Conservation (phyloP, 1,284 basidiomycete genomes). For the Rhodotorula mucilaginosa region DNA sequence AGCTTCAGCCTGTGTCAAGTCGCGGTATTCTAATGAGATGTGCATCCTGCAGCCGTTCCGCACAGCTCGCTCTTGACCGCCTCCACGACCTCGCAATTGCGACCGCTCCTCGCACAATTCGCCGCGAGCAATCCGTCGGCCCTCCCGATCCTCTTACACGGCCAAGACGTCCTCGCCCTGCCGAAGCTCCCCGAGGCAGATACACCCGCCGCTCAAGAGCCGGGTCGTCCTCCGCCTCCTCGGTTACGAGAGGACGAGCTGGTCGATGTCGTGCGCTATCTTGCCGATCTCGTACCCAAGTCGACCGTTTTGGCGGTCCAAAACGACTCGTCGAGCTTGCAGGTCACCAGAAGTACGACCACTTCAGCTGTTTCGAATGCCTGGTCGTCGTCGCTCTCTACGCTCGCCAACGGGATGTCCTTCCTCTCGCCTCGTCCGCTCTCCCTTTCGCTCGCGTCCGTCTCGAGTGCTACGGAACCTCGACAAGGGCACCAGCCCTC, state of each 20-base stretch:
- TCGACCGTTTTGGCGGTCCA: background rate
- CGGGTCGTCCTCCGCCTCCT: slow-evolving; percentile 1
- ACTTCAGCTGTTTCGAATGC: background rate
- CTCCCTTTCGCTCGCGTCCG: background rate
- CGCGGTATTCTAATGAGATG: rapidly evolving
- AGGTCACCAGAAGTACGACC: background rate
- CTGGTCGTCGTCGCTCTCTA: slow-evolving; percentile 1
- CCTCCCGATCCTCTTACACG: slow-evolving; percentile 28
- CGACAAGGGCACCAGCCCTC: too few relatives aligned
- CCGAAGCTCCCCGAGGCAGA: background rate
- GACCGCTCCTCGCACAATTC: slow-evolving; percentile 31
- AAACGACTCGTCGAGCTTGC: background rate
- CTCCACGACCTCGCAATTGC: slow-evolving; percentile 10
- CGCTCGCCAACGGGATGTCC: slow-evolving; percentile 2
- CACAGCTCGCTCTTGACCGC: slow-evolving; percentile 5
- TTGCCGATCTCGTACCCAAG: background rate
- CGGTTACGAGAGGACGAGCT: slow-evolving; percentile 12
- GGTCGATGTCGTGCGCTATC: slow-evolving; percentile 18
- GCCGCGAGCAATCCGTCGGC: slow-evolving; percentile 20
- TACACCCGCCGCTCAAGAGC: background rate
- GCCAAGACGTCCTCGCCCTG: slow-evolving; percentile 9
- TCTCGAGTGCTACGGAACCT: background rate
- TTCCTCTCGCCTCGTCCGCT: slow-evolving; percentile 10
- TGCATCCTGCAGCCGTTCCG: slow-evolving; percentile 3
- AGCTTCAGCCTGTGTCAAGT: background rate